phyloP scores from a whole-genome alignment of 1,284 basidiomycete species.

The Apiotrichum veenhuisii region DNA sequence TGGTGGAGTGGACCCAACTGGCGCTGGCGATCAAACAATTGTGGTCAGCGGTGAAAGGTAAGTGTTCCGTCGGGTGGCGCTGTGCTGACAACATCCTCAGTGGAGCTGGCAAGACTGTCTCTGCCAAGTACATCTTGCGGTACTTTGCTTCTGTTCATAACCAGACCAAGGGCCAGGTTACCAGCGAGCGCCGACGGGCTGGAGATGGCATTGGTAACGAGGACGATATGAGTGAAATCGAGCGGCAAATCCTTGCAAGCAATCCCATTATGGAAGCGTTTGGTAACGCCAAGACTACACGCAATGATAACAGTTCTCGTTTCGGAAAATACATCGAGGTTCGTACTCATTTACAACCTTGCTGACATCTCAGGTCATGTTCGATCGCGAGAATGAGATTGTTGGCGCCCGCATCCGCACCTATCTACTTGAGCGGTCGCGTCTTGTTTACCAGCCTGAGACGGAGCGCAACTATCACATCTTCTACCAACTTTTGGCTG shows the following conservation, averaged over 20 bases:
- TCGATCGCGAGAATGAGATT: conserved; percentile 91
- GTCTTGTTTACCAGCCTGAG: conserved; percentile 94
- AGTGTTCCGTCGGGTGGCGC: conserved; percentile 24
- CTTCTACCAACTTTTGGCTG: conserved; percentile 98
- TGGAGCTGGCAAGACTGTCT: conserved; percentile 99
- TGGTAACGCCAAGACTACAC: conserved; percentile 97
- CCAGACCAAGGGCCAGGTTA: conserved; percentile 55
- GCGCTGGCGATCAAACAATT: conserved; percentile 81
- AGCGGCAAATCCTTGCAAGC: conserved; percentile 94
- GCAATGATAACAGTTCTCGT: conserved; percentile 98
- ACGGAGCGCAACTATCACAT: conserved; percentile 99
- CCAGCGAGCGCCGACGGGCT: conserved; percentile 19
- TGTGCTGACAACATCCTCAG: conserved; percentile 49
- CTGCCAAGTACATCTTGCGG: conserved; percentile 98
- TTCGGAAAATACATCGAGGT: conserved; percentile 99
- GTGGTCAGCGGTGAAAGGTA: conserved; percentile 98
- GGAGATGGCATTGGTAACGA: conserved; percentile 32
- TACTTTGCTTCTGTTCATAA: conserved; percentile 98
- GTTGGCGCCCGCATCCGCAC: conserved; percentile 97
- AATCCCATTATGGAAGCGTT: conserved; percentile 99
- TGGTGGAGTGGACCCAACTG: conserved; percentile 67
- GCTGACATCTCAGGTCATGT: conserved; percentile 66
- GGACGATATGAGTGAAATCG: conserved; percentile 77
- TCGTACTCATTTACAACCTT: conserved; percentile 23
- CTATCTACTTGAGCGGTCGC: conserved; percentile 93